Evolutionary conservation across 805 yeast genomes (phyloP), one percentile per base, ranked within the genome.

Genomic region (Limtongozyma cylindracea): DNA sequence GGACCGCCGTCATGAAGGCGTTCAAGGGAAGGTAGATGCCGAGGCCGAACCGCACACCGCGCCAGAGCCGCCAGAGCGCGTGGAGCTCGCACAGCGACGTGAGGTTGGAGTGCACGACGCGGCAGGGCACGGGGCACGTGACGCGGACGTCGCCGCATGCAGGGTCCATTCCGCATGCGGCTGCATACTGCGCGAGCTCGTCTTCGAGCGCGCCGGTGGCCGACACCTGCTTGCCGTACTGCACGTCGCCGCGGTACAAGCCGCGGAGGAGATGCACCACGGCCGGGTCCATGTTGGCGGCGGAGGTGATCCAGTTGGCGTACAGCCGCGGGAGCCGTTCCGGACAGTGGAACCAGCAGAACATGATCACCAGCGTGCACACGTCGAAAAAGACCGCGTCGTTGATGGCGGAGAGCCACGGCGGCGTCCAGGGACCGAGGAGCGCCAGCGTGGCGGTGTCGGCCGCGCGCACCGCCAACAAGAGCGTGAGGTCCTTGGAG

Each of bases 221-320:
- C n/a, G n/a, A n/a, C n/a, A n/a, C 33, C 5, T 32, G 28, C 15
- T 36, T 31, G 7, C 61, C 61, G 29, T 56, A 56, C 12, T 30
- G 28, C 19, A 47, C 26, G 11, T 33, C 30, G 4, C 43, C 43
- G 4, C 34, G 26, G 15, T 44, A 42, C n/a, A 56, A 20, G 5
- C 31, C 27, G 16, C 41, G 34, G 18, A 56, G 39, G 3, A 40
- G 39, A 10, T 32, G 31, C 3, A 49, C 34, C 8, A 56, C 27
- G 18, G 44, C 56, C 13, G 34, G 34, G 27, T 56, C 61, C 54
- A 55, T 50, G 24, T 47, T 41, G 6, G 62, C 61, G 11, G 58
- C 59, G 19, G 45, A 43, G 3, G 63, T 52, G 30, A 56, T 56
- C 63, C 63, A 56, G 22, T 39, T 38, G 13, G 43, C 34, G 29